Conservation (phyloP, 2,329 filamentous ascomycete species). For the Botrytis fragariae region DNA sequence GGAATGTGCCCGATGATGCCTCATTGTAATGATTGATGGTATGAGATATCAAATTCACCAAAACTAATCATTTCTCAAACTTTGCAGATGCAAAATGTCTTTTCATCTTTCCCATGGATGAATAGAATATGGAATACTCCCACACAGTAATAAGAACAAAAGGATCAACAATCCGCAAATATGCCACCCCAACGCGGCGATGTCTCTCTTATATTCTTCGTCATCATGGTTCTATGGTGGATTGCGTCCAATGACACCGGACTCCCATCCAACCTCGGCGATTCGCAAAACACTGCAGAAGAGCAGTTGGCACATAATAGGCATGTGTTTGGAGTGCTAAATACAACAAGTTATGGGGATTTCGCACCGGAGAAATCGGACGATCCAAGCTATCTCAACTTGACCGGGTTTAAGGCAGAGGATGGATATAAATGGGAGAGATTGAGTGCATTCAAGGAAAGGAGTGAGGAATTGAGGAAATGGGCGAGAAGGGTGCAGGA, state of each 20-base stretch:
- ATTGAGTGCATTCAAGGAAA: constrained; percentile 62
- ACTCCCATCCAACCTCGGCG: constrained; percentile 42
- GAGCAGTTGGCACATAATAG: constrained; percentile 53
- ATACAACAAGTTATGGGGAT: constrained; percentile 58
- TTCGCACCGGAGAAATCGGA: constrained; percentile 47
- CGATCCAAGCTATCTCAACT: constrained; percentile 54
- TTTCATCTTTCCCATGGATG: constrained; percentile 1
- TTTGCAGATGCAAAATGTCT: background rate
- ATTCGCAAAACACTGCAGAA: constrained; percentile 43
- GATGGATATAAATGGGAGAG: constrained; percentile 79
- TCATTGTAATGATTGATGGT: background rate
- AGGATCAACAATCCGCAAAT: constrained; percentile 8
- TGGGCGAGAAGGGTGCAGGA: constrained; percentile 45
- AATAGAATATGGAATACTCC: constrained; percentile 7
- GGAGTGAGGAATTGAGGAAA: constrained; percentile 60
- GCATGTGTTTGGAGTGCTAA: constrained; percentile 52
- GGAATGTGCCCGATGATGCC: constrained; percentile 6
- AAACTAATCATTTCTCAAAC: background rate
- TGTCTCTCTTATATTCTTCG: constrained; percentile 33
- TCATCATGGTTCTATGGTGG: constrained; percentile 38
- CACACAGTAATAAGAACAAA: background rate
- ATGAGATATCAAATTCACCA: background rate
- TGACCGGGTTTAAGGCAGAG: constrained; percentile 72
- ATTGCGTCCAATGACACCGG: constrained; percentile 34
- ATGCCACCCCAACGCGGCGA: constrained; percentile 36